phyloP scores from a whole-genome alignment of 2,329 filamentous ascomycete species.

The Madurella fahalii region DNA sequence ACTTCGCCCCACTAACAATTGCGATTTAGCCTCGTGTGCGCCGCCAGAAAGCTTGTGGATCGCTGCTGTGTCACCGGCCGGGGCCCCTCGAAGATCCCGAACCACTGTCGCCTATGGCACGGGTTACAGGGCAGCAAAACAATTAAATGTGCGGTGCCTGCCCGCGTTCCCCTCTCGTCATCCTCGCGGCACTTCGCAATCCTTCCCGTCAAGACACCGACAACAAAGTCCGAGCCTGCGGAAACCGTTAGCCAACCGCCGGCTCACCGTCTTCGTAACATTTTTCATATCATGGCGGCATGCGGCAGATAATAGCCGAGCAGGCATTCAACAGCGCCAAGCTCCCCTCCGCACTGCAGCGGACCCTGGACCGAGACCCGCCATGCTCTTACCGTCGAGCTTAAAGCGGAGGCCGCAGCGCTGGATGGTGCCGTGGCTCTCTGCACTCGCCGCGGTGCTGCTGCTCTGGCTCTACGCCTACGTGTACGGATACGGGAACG shows the following conservation, averaged over 20 bases:
- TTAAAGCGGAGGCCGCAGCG: constrained; percentile 5
- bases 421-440: constrained; percentile 6
- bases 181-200: no score
- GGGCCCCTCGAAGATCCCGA: no score
- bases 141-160: no score
- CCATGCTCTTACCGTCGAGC: neutral
- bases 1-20: no score
- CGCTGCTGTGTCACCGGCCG: no score
- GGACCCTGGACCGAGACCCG: neutral
- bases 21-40: no score
- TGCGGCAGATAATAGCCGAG: constrained; percentile 12
- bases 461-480: constrained; percentile 15
- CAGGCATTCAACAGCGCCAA: neutral
- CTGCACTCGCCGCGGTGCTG: constrained; percentile 3
- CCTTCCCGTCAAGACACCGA: no score
- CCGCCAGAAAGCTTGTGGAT: no score
- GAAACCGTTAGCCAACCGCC: constrained; percentile 11
- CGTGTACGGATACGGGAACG: neutral
- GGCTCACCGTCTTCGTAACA: neutral
- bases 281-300: constrained; percentile 6
- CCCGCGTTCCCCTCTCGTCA: no score
- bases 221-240: neutral
- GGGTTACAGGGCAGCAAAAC: no score
- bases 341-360: neutral
- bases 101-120: no score